These are phyloP conservation scores for Venturia asperata DNA, from an alignment of 2,329 filamentous ascomycete species.

Conservation along the genomic window DNA sequence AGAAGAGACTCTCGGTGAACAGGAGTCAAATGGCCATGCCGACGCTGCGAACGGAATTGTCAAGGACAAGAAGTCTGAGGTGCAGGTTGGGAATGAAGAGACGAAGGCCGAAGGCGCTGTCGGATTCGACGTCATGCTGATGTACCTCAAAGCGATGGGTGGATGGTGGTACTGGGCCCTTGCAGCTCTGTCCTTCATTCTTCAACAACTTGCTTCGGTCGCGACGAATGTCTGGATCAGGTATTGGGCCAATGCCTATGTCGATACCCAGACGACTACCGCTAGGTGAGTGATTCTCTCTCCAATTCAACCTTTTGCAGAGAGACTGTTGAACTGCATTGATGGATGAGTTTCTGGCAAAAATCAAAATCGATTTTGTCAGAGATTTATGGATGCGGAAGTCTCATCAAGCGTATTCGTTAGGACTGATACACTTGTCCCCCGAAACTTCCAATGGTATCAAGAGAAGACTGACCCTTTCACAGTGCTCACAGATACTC, in stretches of 20 bases:
- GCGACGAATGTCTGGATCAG: slow-evolving; percentile 92
- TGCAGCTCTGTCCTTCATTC: slow-evolving; percentile 64
- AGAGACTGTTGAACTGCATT: no score
- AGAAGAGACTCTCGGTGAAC: slow-evolving; percentile 37
- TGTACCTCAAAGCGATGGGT: slow-evolving; percentile 91
- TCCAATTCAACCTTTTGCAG: no score
- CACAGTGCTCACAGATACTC: slow-evolving; percentile 29
- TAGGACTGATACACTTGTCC: no score
- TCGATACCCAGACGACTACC: slow-evolving; percentile 39
- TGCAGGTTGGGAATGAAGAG: slow-evolving; percentile 46
- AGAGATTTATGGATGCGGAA: no score
- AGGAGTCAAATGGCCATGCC: slow-evolving; percentile 28
- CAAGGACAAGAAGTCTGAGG: slow-evolving; percentile 35
- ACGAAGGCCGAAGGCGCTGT: slow-evolving; percentile 78
- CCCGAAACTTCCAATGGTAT: no score
- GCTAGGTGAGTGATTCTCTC: slow-evolving; percentile 21
- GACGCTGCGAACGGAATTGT: slow-evolving; percentile 43
- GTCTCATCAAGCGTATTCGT: no score
- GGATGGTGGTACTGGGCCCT: slow-evolving; percentile 90
- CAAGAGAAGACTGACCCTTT: no score
- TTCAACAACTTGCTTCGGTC: slow-evolving; percentile 79
- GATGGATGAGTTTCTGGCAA: no score
- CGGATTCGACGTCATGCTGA: slow-evolving; percentile 74
- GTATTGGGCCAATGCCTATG: slow-evolving; percentile 88
- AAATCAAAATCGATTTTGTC: no score